Evolutionary conservation across 1,284 basidiomycete genomes (phyloP).

Genomic region (Papiliotrema terrestris): DNA sequence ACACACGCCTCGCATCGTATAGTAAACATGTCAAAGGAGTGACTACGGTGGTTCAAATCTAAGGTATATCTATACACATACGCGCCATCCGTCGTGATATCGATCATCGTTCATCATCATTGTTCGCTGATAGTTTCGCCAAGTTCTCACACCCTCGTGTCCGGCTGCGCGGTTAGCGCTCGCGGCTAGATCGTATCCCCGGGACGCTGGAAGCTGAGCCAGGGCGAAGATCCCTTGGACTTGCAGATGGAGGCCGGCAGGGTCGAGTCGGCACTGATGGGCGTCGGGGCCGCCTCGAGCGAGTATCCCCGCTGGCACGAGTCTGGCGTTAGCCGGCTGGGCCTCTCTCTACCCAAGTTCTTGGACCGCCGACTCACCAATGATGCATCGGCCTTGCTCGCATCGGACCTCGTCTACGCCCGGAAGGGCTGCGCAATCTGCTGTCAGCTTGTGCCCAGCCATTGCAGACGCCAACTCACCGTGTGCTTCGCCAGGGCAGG

Average conservation of each 20-base stretch:
- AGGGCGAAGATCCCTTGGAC: no score
- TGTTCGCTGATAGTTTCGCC: no score
- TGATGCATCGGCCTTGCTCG: slow-evolving; percentile 18
- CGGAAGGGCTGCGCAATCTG: slow-evolving; percentile 23
- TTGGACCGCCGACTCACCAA: slow-evolving; percentile 14
- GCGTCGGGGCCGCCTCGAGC: background rate
- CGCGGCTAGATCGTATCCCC: no score
- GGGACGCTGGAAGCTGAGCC: no score
- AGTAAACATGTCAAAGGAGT: no score
- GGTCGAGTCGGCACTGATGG: slow-evolving; percentile 1
- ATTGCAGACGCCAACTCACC: slow-evolving; percentile 14
- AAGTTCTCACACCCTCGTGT: no score
- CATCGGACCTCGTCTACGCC: slow-evolving; percentile 24
- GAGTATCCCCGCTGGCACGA: slow-evolving; percentile 20
- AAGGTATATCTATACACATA: no score
- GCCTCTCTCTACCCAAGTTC: background rate
- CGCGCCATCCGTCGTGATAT: no score
- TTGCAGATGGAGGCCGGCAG: background rate
- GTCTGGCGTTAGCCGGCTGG: slow-evolving; percentile 1
- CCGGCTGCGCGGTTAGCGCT: no score
- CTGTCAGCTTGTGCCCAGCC: background rate
- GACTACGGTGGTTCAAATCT: no score
- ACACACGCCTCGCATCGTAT: no score
- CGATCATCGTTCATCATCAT: no score
- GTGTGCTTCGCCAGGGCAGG: slow-evolving; percentile 16